Base-by-base conservation (phyloP, 306 rosid genomes). In the Gastrolobium bilobum region DNA sequence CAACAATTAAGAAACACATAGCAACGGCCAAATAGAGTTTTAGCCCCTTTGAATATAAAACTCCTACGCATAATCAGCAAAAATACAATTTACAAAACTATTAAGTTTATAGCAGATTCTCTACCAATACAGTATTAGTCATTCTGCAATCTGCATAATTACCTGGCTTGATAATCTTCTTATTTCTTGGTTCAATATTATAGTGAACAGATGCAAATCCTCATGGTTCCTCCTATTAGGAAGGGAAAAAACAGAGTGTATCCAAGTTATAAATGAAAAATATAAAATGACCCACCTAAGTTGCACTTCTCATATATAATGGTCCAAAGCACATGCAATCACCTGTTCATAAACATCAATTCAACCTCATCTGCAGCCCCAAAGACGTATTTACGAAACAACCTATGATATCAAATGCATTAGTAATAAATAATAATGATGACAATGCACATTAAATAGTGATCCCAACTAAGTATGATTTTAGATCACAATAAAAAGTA, bases 311-410 rank as follows among this genome's bases (percentile, higher is more conserved):
- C 44, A 66, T 34, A 61, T 11, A 51, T 51, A 43, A 63, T 68
- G 76, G 54, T 73, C 70, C 47, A 81, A 75, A 11, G 13, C 65
- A 44, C 31, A 69, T 69, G 50, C 50, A 63, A 63, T 81, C 84
- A 95, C 99, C 98, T 95, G 91, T 95, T 80, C 97, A 95, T 86
- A 84, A 95, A 95, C 90, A 87, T 95, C 89, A 95, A 83, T 80
- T 95, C 99, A 84, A 90, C 79, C 87, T 92, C 98, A 73, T 95
- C 99, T 61, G 99, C 99, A n/a, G 89, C 93, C 50, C 97, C 99
- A 83, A 92, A 95, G 77, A 92, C 76, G 79, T 88, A 84, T 80
- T 91, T 95, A 7, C 96, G 97, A 79, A 92, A 95, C 80, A 95
- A 67, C 94, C 99, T 95, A 37, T 78, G 51, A 39, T 44, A 61